A percentile compares a stretch with the other conserved stretches of the same genome.
These are phyloP conservation scores for Pseudogymnoascus sp. DNA, from an alignment of 2,329 filamentous ascomycete genomes.

Conservation along the genomic window DNA sequence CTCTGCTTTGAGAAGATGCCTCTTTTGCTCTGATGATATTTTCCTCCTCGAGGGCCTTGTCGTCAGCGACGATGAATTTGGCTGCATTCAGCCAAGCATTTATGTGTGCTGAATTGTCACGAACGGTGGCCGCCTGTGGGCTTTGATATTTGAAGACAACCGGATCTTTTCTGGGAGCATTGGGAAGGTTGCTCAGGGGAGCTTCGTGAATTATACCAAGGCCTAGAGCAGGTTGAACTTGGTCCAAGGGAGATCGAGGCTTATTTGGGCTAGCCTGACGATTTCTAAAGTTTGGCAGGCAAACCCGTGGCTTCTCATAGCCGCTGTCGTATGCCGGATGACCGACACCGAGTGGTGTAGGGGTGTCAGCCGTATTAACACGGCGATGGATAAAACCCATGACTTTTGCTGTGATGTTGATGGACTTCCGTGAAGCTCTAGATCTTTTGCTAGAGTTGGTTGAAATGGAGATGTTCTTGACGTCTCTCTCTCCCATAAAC, in stretches of 20 bases:
- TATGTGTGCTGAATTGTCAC: neutral
- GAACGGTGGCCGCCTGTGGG: neutral
- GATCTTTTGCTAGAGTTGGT: neutral
- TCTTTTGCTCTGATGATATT: neutral
- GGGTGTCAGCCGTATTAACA: neutral
- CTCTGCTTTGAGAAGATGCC: neutral
- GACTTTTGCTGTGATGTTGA: neutral
- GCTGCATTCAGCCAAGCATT: neutral
- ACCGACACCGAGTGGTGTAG: neutral
- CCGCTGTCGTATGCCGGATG: neutral
- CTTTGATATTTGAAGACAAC: neutral
- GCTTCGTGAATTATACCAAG: neutral
- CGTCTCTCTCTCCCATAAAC: neutral
- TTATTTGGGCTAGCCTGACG: neutral
- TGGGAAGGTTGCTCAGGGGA: neutral
- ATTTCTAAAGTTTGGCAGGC: neutral
- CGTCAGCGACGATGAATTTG: neutral
- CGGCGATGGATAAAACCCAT: conserved; percentile 4
- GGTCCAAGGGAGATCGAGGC: neutral
- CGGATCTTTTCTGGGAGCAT: neutral
- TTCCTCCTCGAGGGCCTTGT: neutral
- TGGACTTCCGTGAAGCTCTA: neutral
- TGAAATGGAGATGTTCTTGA: neutral
- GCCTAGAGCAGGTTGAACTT: neutral
- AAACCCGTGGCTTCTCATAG: neutral